These are phyloP conservation scores for Hevea brasiliensis DNA, from an alignment of 345 rosid species.

Conservation along the genomic window DNA sequence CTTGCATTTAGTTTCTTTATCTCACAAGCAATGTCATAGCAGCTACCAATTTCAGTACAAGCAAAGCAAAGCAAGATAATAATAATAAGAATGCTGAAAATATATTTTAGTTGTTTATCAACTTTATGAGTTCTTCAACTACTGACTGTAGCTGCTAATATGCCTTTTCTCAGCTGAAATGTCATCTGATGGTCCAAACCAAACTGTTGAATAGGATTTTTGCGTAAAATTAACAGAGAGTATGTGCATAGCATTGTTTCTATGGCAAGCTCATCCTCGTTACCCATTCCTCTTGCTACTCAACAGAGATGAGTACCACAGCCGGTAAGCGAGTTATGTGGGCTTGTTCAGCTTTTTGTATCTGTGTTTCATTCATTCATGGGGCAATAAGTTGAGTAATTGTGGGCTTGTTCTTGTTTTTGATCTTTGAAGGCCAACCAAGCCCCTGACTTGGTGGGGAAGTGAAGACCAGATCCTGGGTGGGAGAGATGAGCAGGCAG, in stretches of 20 bases:
- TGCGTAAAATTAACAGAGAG: background rate
- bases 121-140: no score
- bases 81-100: no score
- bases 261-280: slow-evolving; percentile 74
- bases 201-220: background rate
- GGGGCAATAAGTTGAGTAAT: background rate
- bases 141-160: background rate
- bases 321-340: slow-evolving; percentile 36
- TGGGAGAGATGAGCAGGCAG: slow-evolving; percentile 68
- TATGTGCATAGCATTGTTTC: slow-evolving; percentile 63
- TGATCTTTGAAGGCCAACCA: slow-evolving; percentile 50
- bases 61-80: no score
- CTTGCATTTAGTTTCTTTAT: background rate
- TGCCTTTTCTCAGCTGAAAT: background rate
- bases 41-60: background rate
- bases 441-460: slow-evolving; percentile 69
- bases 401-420: background rate
- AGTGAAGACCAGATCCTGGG: slow-evolving; percentile 57
- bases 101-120: no score
- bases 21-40: background rate
- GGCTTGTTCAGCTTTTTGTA: background rate
- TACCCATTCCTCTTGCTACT: slow-evolving; percentile 63
- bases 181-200: background rate
- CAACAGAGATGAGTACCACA: slow-evolving; percentile 74
- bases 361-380: background rate